A percentile compares a stretch with the other conserved stretches of the same genome.
Conservation (phyloP, 1,284 basidiomycete species). For the Apiotrichum akiyoshidainum region DNA sequence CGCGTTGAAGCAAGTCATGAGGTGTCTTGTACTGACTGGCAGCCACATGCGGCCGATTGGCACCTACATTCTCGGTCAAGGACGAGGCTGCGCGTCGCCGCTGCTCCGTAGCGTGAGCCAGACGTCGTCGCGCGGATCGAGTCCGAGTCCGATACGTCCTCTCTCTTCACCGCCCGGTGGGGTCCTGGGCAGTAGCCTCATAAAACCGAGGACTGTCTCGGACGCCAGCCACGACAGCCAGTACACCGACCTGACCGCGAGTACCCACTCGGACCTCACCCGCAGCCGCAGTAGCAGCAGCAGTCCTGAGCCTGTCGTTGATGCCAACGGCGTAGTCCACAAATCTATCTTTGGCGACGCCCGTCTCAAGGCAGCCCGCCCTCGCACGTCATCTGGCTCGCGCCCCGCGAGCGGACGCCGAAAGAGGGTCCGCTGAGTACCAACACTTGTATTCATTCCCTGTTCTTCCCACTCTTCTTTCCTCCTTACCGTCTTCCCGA, state of each 20-base stretch:
- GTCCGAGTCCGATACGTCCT: neutral
- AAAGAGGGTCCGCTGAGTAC: neutral
- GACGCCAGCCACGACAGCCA: conserved; percentile 3
- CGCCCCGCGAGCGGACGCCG: neutral
- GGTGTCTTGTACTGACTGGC: neutral
- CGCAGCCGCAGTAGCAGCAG: neutral
- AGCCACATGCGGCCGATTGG: conserved; percentile 8
- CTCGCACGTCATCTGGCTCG: neutral
- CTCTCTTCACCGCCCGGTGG: conserved; percentile 5
- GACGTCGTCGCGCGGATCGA: neutral
- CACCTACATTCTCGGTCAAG: neutral
- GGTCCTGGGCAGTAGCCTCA: neutral
- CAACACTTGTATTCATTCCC: too few species aligned
- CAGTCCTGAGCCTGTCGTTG: neutral
- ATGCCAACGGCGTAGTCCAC: neutral
- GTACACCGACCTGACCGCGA: neutral
- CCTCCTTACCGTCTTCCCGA: too few species aligned
- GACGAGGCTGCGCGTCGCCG: neutral
- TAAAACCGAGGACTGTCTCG: neutral
- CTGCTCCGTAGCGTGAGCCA: neutral
- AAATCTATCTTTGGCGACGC: conserved; percentile 7
- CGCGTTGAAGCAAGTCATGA: neutral
- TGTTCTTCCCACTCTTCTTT: neutral
- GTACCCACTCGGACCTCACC: neutral
- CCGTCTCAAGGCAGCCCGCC: neutral